Conservation (phyloP, 2,329 filamentous ascomycete species). For the Hymenoscyphus fraxineus region DNA sequence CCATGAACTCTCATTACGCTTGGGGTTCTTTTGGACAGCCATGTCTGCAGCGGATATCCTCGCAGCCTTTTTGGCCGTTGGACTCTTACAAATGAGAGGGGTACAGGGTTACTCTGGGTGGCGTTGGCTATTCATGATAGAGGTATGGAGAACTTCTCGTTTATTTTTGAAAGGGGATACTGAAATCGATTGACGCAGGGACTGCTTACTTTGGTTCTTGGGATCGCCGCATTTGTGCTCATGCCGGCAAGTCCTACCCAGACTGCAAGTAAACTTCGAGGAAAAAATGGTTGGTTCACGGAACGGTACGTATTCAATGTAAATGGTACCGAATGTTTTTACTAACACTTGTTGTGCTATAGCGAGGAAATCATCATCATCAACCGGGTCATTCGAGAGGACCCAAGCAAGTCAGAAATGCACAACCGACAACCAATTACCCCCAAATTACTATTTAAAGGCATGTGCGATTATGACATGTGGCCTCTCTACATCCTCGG, state of each 20-base stretch:
- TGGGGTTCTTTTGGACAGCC: conserved; percentile 65
- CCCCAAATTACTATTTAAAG: conserved; percentile 42
- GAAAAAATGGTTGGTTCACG: conserved; percentile 58
- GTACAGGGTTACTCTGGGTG: conserved; percentile 51
- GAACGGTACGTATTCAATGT: conserved; percentile 38
- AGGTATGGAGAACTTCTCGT: conserved; percentile 15
- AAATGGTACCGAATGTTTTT: neutral
- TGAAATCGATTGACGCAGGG: conserved; percentile 10
- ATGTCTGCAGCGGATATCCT: conserved; percentile 49
- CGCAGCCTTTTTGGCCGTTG: conserved; percentile 53
- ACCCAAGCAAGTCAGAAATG: conserved; percentile 47
- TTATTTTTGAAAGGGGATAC: conserved; percentile 19
- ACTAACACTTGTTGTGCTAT: neutral
- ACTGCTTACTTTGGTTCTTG: conserved; percentile 21
- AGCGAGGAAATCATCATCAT: conserved; percentile 63
- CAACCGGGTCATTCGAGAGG: conserved; percentile 54
- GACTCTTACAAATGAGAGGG: conserved; percentile 53
- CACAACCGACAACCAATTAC: conserved; percentile 49
- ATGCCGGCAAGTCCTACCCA: conserved; percentile 19
- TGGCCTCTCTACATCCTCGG: conserved; percentile 47
- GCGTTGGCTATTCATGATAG: conserved; percentile 51
- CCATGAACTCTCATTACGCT: conserved; percentile 58
- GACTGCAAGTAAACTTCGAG: conserved; percentile 45
- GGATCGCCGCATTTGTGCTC: conserved; percentile 16
- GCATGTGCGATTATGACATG: conserved; percentile 49